Evolutionary conservation across 2,329 filamentous ascomycete species (phyloP), one percentile per base, ranked within the genome.

Genomic region (Fusarium equiseti): DNA sequence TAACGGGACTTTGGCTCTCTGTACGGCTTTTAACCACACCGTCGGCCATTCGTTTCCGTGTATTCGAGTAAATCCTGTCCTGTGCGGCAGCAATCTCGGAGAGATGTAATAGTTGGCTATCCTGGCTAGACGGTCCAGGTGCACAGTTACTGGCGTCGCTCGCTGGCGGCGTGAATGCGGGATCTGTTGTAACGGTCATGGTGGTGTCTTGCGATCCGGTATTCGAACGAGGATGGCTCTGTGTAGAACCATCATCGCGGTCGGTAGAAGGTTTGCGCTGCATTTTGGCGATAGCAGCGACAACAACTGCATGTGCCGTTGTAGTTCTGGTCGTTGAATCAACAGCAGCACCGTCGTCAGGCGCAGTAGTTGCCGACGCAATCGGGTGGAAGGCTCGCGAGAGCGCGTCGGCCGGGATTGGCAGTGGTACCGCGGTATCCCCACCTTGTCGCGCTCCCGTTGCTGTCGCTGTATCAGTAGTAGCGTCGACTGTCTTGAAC

Each of bases 11-110:
- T 50, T 78, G 81, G 66, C 80, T 85, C 10, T 70, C 78, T 72
- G 44, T 79, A 66, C 65, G 82, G 74, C 84, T 79, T 81, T 94
- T 97, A 60, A 94, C 85, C 52, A 88, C 84, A 44, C 93, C 94
- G 76, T 92, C 91, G 35, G 92, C 92, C 75, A 89, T 95, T 72
- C 94, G 87, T 82, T 97, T 97, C 67, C 89, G 88, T 40, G 86
- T 85, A 35, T 77, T 68, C 44, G 63, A 62, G 22, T 46, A 73
- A 38, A 71, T 83, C 75, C 83, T 84, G 69, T 86, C 81, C 77
- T 86, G 84, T 32, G 82, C 81, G 40, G 88, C 87, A 29, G 88
- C 88, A 58, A 89, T 80, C 66, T 88, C 83, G 8, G 88, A 89
- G n/a, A 89, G 80, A 64, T 86, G 86, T 18, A 87, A 81, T 50